Conservation (phyloP, 2,329 filamentous ascomycete genomes). For the Alternaria sp. region DNA sequence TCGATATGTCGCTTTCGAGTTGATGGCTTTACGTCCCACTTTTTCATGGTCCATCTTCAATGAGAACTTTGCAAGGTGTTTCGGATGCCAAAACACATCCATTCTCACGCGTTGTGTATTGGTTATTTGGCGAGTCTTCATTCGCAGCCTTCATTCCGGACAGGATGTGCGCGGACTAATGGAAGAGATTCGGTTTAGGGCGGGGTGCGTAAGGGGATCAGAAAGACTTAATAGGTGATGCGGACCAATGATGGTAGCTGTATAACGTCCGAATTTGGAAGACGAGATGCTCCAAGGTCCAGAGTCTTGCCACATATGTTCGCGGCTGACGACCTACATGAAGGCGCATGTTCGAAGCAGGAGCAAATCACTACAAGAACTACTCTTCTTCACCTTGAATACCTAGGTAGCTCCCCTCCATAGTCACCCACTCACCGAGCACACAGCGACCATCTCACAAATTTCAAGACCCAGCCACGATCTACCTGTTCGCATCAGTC, state of each 20-base stretch:
- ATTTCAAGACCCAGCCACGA: background rate
- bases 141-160: background rate
- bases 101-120: background rate
- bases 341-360: background rate
- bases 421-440: background rate
- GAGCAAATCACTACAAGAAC: background rate
- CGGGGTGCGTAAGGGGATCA: constrained; percentile 8
- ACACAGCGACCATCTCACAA: background rate
- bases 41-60: background rate
- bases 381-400: background rate
- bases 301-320: constrained; percentile 7
- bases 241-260: constrained; percentile 16
- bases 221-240: constrained; percentile 13
- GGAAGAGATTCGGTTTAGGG: constrained; percentile 18
- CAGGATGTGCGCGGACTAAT: constrained; percentile 31
- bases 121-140: background rate
- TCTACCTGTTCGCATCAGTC: background rate
- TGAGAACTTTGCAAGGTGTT: background rate
- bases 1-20: background rate
- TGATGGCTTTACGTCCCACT: background rate
- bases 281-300: constrained; percentile 34
- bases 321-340: background rate
- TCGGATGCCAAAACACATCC: background rate
- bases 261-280: constrained; percentile 37
- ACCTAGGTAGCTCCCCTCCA: background rate